Conservation (phyloP, 495 filamentous ascomycete species). For the Aspergillus campestris region DNA sequence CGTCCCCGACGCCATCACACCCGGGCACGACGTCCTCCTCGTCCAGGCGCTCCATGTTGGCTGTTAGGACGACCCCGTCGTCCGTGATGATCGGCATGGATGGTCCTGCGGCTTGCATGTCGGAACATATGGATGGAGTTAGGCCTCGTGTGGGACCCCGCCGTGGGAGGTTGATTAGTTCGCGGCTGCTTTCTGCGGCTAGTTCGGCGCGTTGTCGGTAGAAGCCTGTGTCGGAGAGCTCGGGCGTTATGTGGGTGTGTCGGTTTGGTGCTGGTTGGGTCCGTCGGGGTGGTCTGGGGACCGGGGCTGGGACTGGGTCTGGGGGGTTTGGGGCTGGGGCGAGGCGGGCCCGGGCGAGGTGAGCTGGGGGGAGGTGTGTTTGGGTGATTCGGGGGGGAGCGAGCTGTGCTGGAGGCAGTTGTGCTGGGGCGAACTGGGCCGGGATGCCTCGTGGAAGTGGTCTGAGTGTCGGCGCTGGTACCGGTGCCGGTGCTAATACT, state of each 20-base stretch:
- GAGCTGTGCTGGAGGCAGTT: neutral
- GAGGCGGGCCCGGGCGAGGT: neutral
- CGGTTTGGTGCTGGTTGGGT: slow-evolving; percentile 2
- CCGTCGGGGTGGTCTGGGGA: neutral
- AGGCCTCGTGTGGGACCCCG: neutral
- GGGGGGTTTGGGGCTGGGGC: neutral
- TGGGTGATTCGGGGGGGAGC: neutral
- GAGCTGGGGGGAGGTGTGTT: neutral
- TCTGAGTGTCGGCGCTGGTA: neutral
- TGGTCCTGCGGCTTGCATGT: neutral
- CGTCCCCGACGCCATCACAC: neutral
- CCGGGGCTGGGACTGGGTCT: neutral
- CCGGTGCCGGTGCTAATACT: no score
- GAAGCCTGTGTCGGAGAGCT: slow-evolving; percentile 29
- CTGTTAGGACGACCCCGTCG: slow-evolving; percentile 21
- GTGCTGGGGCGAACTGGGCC: neutral
- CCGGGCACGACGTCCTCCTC: neutral
- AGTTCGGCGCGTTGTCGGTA: slow-evolving; percentile 23
- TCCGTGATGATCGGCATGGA: slow-evolving; percentile 13
- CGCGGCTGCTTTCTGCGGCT: slow-evolving; percentile 14
- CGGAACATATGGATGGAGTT: neutral
- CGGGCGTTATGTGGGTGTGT: slow-evolving; percentile 7
- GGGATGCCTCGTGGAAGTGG: neutral
- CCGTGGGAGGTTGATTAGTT: slow-evolving; percentile 26
- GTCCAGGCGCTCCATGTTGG: slow-evolving; percentile 20